phyloP scores from a whole-genome alignment of 441 rosid species.

The Rhodomyrtus psidioides region DNA sequence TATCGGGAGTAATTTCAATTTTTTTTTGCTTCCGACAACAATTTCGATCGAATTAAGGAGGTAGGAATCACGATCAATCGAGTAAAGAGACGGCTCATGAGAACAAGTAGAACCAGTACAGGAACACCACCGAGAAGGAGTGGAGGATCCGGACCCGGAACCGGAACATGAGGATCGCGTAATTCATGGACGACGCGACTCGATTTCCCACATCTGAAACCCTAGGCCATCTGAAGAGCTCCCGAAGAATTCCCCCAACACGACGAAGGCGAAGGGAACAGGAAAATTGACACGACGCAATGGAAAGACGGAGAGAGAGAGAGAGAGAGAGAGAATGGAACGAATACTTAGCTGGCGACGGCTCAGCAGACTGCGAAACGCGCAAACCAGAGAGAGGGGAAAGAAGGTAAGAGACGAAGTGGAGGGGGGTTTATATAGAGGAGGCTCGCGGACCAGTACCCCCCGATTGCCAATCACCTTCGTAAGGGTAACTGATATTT shows the following conservation, averaged over 20 bases:
- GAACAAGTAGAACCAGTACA: slow-evolving; percentile 10
- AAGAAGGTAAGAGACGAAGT: fast-evolving
- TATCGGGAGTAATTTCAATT: background rate
- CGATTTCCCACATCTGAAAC: background rate
- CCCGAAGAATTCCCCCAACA: background rate
- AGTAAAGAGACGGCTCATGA: background rate
- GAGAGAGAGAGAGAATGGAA: background rate
- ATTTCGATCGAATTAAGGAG: background rate
- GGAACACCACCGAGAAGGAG: slow-evolving; percentile 13
- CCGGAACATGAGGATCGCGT: background rate
- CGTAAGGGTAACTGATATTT: background rate
- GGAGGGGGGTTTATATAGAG: background rate
- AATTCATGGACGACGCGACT: background rate
- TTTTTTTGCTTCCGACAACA: background rate
- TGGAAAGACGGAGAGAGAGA: background rate
- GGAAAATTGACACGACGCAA: background rate
- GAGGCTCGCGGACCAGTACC: background rate
- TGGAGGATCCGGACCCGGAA: background rate
- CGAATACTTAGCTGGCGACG: background rate
- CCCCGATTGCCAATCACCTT: background rate
- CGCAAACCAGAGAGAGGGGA: background rate
- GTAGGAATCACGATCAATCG: background rate
- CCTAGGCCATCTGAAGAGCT: background rate
- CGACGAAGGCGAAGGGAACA: background rate
- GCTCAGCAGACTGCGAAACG: background rate